phyloP scores from a whole-genome alignment of 768 basidiomycete genomes.

The Rhodosporidiobolus sp. region DNA sequence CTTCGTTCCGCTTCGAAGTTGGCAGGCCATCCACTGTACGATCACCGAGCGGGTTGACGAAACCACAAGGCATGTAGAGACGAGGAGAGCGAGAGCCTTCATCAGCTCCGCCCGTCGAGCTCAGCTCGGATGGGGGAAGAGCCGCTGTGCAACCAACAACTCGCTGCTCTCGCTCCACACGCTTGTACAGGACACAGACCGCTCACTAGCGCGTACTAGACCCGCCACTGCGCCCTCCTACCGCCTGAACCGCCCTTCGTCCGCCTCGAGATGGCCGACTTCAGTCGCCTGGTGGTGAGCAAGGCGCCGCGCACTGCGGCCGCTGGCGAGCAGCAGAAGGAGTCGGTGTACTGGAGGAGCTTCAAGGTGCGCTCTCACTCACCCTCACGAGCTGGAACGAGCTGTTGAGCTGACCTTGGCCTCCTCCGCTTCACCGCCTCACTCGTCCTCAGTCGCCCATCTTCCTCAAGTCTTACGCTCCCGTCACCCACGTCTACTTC shows the following conservation, averaged over 20 bases:
- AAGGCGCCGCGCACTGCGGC: conserved; percentile 27
- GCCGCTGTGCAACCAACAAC: background rate
- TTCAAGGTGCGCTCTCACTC: conserved; percentile 44
- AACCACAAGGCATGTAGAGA: too few relatives aligned
- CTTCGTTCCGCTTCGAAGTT: too few relatives aligned
- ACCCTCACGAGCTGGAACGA: background rate
- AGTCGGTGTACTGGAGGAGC: conserved; percentile 42
- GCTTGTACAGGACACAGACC: background rate
- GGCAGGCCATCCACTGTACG: too few relatives aligned
- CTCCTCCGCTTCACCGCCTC: background rate
- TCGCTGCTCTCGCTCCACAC: background rate
- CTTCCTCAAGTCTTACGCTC: conserved; percentile 95
- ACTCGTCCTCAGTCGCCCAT: conserved; percentile 48
- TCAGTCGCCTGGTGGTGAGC: conserved; percentile 33
- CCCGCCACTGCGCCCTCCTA: background rate
- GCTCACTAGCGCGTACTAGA: background rate
- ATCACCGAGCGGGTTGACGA: too few relatives aligned
- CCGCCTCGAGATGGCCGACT: conserved; percentile 35
- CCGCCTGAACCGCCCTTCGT: background rate
- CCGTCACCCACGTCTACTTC: conserved; percentile 92
- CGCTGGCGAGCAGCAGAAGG: conserved; percentile 34
- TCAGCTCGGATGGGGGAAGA: background rate
- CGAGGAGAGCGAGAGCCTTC: too few relatives aligned
- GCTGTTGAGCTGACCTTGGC: background rate
- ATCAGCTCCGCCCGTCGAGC: too few relatives aligned